Evolutionary conservation across 345 rosid genomes (phyloP).

Genomic region (Ceriops zippeliana): DNA sequence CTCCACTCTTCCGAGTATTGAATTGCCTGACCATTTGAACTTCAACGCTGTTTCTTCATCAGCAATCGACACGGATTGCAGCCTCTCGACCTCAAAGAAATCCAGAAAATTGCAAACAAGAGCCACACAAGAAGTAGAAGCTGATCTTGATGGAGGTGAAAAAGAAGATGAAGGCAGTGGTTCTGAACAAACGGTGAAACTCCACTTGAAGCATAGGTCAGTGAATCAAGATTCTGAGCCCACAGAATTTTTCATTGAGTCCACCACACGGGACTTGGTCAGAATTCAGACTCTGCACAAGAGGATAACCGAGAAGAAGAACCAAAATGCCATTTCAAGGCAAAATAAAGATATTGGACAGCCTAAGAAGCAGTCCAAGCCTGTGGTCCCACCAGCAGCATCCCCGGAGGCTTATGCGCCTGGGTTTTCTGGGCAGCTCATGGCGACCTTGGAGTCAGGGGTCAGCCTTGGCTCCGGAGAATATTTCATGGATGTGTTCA

Average conservation of each 20-base stretch:
- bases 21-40: conserved; percentile 54
- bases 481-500: conserved; percentile 87
- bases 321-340: conserved; percentile 53
- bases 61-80: conserved; percentile 42
- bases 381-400: conserved; percentile 20
- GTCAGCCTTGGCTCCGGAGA: conserved; percentile 84
- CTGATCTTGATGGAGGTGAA: background rate
- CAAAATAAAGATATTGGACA: conserved; percentile 23
- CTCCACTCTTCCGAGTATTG: conserved; percentile 59
- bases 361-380: conserved; percentile 12
- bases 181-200: conserved; percentile 46
- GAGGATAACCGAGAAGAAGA: conserved; percentile 70
- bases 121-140: background rate
- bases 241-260: conserved; percentile 44
- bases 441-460: conserved; percentile 84
- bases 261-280: conserved; percentile 50
- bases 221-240: conserved; percentile 27
- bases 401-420: conserved; percentile 30
- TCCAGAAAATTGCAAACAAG: conserved; percentile 19
- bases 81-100: conserved; percentile 37
- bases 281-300: conserved; percentile 70
- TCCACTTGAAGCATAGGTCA: conserved; percentile 58
- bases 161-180: background rate
- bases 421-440: conserved; percentile 49
- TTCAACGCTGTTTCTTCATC: conserved; percentile 77